Base-by-base conservation (phyloP, 2,329 filamentous ascomycete genomes). In the Talaromyces sp. region DNA sequence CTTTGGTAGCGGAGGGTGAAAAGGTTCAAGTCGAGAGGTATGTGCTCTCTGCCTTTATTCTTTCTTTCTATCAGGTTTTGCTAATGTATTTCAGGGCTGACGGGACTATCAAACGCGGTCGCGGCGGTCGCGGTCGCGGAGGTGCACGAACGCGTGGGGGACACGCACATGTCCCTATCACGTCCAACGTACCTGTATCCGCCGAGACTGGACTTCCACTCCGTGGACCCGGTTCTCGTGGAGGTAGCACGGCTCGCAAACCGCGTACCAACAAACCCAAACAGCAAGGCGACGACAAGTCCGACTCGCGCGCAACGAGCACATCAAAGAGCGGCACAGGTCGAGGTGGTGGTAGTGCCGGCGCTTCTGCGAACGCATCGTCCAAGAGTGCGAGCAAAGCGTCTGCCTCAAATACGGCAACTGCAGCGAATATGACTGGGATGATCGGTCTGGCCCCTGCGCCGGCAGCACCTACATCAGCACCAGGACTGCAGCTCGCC, bases 241-340 rank as follows among this genome's bases (percentile, higher is more conserved):
- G 90, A 58, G 90, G 90, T 50, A 82, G 83, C 14, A 86, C 88
- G 0, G 85, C 88, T 21, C 84, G 92, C 68, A 96, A 96, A 75
- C 91, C 92, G 58, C 88, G 93, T 46, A 88, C 92, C 68, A 95
- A 90, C 42, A 96, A 96, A 74, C 89, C 90, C 40, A 90, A 93
- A 72, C 90, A 91, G 70, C 86, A 88, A 71, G 87, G 91, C 76
- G 91, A 96, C 50, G 91, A 96, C 75, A 95, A 95, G 79, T 82
- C 87, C 6, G 89, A 92, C 67, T 83, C 61, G n/a, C 62, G 68
- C 21, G 61, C 66, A 0, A 63, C 65, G 14, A 64, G 50, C 28
- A 31, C 66, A 8, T 69, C 72, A 1, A 67, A 72, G 4, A 69
- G 74, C 58, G 67, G 73, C 16, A 69, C 71, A 25, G 69, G 71